A percentile compares a stretch with the other conserved stretches of the same genome.
phyloP scores from a whole-genome alignment of 768 basidiomycete genomes.

The Mycena floridula region DNA sequence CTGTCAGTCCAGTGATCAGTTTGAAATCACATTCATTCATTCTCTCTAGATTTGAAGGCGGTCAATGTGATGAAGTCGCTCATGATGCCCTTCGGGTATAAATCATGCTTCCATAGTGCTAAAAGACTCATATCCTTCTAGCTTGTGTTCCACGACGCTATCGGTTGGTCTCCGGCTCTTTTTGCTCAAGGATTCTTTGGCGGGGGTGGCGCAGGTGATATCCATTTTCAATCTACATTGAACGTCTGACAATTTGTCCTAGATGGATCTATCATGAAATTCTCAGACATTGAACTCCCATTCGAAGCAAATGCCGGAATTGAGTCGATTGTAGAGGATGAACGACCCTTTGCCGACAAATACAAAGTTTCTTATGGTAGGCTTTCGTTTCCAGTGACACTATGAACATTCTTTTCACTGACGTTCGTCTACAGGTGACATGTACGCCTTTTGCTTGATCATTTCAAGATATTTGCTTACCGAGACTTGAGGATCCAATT shows the following conservation, averaged over 20 bases:
- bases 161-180: background rate
- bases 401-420: too few relatives aligned
- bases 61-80: background rate
- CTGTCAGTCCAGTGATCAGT: background rate
- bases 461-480: background rate
- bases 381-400: too few relatives aligned
- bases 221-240: background rate
- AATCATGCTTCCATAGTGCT: background rate
- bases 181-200: background rate
- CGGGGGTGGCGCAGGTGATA: background rate
- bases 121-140: background rate
- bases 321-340: conserved; percentile 18
- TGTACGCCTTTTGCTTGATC: conserved; percentile 12
- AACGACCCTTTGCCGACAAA: conserved; percentile 15
- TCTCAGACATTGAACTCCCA: conserved; percentile 21
- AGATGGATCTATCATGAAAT: conserved; percentile 28
- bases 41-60: background rate
- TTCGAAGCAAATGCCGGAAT: conserved; percentile 24
- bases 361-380: conserved; percentile 17
- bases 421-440: too few relatives aligned
- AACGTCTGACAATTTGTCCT: too few relatives aligned
- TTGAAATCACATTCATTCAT: background rate
- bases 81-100: background rate
- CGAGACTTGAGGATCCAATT: conserved; percentile 19
- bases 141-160: background rate